phyloP scores from a whole-genome alignment of 1,284 basidiomycete genomes.

The Hemileia vastatrix region DNA sequence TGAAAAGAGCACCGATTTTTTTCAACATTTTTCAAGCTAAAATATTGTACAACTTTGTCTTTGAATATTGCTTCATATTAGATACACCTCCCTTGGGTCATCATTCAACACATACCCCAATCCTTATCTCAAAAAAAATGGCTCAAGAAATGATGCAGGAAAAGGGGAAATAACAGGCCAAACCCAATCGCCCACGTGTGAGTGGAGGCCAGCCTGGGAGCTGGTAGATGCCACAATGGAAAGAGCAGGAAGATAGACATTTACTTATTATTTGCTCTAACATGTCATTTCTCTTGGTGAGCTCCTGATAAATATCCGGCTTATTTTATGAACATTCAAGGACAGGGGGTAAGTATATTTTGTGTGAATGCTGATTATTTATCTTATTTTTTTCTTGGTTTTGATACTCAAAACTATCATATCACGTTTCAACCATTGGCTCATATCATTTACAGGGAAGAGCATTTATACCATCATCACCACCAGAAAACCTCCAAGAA shows the following conservation, averaged over 20 bases:
- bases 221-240: conserved; percentile 66
- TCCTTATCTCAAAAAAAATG: conserved; percentile 47
- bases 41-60: not conserved
- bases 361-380: too few relatives aligned
- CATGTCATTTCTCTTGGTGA: too few relatives aligned
- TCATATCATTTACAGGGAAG: too few relatives aligned
- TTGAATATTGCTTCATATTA: conserved; percentile 39
- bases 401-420: too few relatives aligned
- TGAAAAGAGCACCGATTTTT: not conserved
- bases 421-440: too few relatives aligned
- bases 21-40: not conserved
- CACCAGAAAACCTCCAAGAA: too few relatives aligned
- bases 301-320: too few relatives aligned
- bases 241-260: conserved; percentile 50
- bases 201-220: conserved; percentile 65
- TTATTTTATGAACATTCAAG: too few relatives aligned
- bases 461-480: too few relatives aligned
- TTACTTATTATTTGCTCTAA: too few relatives aligned
- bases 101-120: conserved; percentile 90
- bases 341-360: too few relatives aligned
- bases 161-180: conserved; percentile 14
- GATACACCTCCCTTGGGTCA: conserved; percentile 91
- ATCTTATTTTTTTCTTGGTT: too few relatives aligned
- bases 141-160: conserved; percentile 20
- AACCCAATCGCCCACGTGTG: conserved; percentile 21